Evolutionary conservation across 2,329 filamentous ascomycete species (phyloP), one percentile per base, ranked within the genome.

Genomic region (Colletotrichum sp.): DNA sequence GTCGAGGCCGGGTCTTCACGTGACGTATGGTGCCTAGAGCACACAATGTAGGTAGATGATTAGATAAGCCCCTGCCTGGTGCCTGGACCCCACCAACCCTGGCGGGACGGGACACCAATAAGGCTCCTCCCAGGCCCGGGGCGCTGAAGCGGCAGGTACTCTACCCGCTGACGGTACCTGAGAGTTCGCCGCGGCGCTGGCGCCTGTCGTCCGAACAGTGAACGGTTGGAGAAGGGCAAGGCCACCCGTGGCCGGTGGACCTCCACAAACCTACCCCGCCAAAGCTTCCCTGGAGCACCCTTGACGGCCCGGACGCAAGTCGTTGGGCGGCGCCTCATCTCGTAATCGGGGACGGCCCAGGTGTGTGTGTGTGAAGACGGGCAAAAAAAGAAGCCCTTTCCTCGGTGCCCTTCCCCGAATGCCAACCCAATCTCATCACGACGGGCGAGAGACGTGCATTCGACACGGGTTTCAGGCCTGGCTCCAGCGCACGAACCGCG

Each of bases 1-100:
- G 75, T 77, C 75, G 52, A 72, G 59, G 63, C 76, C 76, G 76
- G 76, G 76, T 68, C 18, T 66, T 71, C 76, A 78, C 49, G 76
- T 78, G 76, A 77, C 10, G 16, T 16, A 13, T 13, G 39, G 18
- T 49, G 18, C 39, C 39, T n/a, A 12, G 5, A 44, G 36, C 16
- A 18, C 16, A 3, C 6, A 21, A 49, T 1, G 24, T 26, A 26
- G n/a, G n/a, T n/a, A 1, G 6, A 21, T 6, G n/a, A 52, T 59
- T 59, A 59, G 55, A 59, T 59, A 59, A 59, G 55, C 55, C 8
- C 24, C 8, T 59, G 55, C 44, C 59, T 24, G 59, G 59, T 24
- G 30, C 30, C 59, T 63, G 59, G 59, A 36, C 28, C 59, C 59
- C 30, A 21, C 59, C 30, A 59, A 18, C 21, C 26, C 9, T 18